Evolutionary conservation across 2,329 filamentous ascomycete species (phyloP).

Genomic region (Alternaria brassicae): DNA sequence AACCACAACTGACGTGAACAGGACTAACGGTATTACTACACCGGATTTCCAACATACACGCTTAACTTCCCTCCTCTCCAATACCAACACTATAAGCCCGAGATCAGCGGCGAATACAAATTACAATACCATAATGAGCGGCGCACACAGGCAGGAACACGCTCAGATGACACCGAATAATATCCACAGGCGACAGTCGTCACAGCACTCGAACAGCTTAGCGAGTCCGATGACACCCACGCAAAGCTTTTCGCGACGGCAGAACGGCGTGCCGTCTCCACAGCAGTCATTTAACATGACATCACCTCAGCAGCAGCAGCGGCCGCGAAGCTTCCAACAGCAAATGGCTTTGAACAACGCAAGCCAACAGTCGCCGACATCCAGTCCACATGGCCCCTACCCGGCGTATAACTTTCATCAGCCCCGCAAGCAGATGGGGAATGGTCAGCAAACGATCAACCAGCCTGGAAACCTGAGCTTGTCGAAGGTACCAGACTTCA

Average conservation of each 20-base stretch:
- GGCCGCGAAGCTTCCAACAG: background rate
- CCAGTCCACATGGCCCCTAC: background rate
- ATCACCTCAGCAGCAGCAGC: background rate
- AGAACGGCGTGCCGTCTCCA: background rate
- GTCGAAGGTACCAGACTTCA: background rate
- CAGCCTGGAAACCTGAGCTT: background rate
- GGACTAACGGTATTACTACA: background rate
- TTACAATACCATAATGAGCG: background rate
- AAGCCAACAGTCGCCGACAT: background rate
- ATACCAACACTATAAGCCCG: background rate
- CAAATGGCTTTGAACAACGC: background rate
- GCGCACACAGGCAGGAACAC: background rate
- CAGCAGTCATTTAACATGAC: background rate
- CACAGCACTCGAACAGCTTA: background rate
- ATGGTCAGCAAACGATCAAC: background rate
- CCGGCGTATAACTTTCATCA: background rate
- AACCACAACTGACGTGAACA: background rate
- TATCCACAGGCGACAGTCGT: background rate
- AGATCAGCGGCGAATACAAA: background rate
- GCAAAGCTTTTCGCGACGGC: background rate
- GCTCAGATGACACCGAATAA: background rate
- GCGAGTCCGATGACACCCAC: background rate
- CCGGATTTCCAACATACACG: background rate
- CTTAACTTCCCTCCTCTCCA: background rate
- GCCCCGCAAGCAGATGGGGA: background rate